Base-by-base conservation (phyloP, 768 basidiomycete genomes). In the Mycena haematopus region DNA sequence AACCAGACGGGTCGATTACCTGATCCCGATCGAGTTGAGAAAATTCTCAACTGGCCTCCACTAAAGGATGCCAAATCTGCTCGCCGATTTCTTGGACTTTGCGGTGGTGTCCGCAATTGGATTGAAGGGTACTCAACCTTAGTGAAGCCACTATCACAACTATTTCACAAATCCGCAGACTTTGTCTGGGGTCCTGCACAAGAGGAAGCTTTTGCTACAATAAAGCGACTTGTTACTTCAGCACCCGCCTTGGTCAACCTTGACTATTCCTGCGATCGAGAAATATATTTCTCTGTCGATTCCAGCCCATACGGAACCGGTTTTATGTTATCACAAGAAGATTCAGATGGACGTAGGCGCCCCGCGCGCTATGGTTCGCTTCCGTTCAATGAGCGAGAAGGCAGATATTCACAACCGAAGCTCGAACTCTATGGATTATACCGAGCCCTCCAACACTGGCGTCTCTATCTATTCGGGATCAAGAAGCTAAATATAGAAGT, bases 361-460 rank as follows among this genome's bases (percentile, higher is more conserved):
- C 29, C n/a, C 10, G 44, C 44, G 3, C 44, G 44, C 2, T 45
- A 45, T 13, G 44, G 44, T 2, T 45, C 44, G 73, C 0, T 42
- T 19, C 76, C 2, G 7, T 67, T 74, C 58, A 79, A 72, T 52
- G 58, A 77, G 21, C 33, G 57, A 0, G 75, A 79, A 58, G 35
- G 67, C 0, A 45, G 69, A 8, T 81, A 76, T 59, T 79, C 77
- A 0, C 79, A 81, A 54, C 65, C 76, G 0, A 81, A 81, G 50
- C 29, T 78, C 0, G 78, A 81, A 63, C 68, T 81, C 0, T 81
- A 74, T 62, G 75, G 79, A 6, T 40, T 79, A 0, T 78, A 69
- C 52, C 62, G 72, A 0, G 73, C 76, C 9, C 54, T 52, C 2
- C 40, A 19, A 21, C 54, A 56, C 21, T 56, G 53, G 56, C 33